Conservation (phyloP, 345 rosid genomes). For the Eutrema yunnanense region DNA sequence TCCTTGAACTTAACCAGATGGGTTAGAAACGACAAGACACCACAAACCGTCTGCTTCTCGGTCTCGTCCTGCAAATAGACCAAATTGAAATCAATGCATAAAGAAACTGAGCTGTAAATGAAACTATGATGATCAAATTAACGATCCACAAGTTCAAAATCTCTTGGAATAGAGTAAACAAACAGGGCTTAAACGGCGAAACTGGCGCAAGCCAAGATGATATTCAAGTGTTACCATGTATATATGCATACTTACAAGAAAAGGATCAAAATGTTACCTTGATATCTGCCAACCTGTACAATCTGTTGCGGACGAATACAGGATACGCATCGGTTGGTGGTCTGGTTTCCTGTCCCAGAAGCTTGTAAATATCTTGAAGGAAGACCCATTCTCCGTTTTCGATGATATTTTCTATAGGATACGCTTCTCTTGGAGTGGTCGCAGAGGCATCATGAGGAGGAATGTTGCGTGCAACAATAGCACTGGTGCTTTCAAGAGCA, state of each 20-base stretch:
- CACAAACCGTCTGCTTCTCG: slow-evolving; percentile 39
- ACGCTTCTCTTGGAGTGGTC: slow-evolving; percentile 49
- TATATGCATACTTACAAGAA: background rate
- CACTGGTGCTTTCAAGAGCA: slow-evolving; percentile 47
- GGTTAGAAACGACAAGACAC: slow-evolving; percentile 49
- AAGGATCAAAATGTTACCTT: slow-evolving; percentile 39
- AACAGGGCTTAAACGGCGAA: background rate
- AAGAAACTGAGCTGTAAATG: background rate
- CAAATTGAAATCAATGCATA: background rate
- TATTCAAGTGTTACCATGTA: background rate
- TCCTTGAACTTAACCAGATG: slow-evolving; percentile 88
- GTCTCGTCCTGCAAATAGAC: slow-evolving; percentile 43
- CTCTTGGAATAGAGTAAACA: background rate
- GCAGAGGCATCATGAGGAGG: slow-evolving; percentile 66
- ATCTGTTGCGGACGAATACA: slow-evolving; percentile 63
- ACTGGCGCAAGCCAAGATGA: background rate
- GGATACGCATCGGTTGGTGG: slow-evolving; percentile 43
- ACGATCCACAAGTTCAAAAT: background rate
- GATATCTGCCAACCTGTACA: slow-evolving; percentile 40
- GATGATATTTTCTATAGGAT: slow-evolving; percentile 75
- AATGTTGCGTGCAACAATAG: slow-evolving; percentile 50
- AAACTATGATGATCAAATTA: background rate
- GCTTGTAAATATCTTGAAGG: slow-evolving; percentile 50
- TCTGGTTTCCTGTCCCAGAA: slow-evolving; percentile 30
- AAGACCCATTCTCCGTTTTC: slow-evolving; percentile 57